Percentiles rank a stretch among this genome's conserved stretches.
phyloP scores from a whole-genome alignment of 1,139 yeast species.

The Saccharomyces pastorianus region DNA sequence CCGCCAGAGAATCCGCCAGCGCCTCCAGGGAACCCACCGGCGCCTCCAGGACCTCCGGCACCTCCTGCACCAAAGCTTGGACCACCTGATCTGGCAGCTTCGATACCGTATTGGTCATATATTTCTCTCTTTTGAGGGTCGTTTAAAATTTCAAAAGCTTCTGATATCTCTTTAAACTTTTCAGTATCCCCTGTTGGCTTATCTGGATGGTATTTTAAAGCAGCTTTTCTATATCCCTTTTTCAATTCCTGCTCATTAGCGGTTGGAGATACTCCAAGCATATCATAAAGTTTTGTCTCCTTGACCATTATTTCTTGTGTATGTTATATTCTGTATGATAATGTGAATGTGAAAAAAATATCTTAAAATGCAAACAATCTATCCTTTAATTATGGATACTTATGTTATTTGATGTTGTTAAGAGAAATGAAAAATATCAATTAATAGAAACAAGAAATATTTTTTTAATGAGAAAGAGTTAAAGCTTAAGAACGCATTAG shows the following conservation, averaged over 20 bases:
- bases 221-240: slow-evolving; percentile 79
- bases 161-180: slow-evolving; percentile 90
- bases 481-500: not conserved
- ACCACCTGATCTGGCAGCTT: slow-evolving; percentile 78
- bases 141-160: slow-evolving; percentile 75
- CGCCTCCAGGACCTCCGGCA: slow-evolving; percentile 35
- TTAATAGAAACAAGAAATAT: not conserved
- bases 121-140: slow-evolving; percentile 75
- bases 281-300: slow-evolving; percentile 72
- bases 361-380: not conserved
- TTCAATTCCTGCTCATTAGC: slow-evolving; percentile 79
- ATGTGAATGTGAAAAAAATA: not conserved
- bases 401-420: not conserved
- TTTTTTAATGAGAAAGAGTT: not conserved
- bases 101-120: slow-evolving; percentile 79
- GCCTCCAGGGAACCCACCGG: slow-evolving; percentile 40
- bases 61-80: slow-evolving; percentile 48
- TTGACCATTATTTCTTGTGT: slow-evolving; percentile 51
- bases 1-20: slow-evolving; percentile 46
- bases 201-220: slow-evolving; percentile 87
- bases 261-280: slow-evolving; percentile 64
- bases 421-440: not conserved
- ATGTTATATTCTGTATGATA: not conserved
- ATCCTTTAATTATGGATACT: not conserved
- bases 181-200: slow-evolving; percentile 90